A percentile compares a stretch with the other conserved stretches of the same genome.
These are phyloP conservation scores for Cornus florida DNA, from an alignment of 148 eudicot genomes.

Conservation along the genomic window DNA sequence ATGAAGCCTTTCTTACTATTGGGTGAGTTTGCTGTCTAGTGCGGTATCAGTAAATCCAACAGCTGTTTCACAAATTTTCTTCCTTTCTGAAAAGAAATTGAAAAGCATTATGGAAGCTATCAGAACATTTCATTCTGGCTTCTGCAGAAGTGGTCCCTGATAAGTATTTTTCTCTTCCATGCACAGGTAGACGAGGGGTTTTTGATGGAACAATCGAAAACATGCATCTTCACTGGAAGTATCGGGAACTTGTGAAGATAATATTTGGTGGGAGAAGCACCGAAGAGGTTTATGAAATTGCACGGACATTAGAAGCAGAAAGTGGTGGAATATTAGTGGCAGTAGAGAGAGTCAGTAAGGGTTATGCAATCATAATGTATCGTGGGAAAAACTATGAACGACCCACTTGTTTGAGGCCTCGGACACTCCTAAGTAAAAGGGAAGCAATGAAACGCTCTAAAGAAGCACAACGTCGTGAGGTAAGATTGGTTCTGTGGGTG, in stretches of 20 bases:
- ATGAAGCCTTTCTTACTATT: slow-evolving; percentile 89
- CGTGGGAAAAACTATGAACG: slow-evolving; percentile 92
- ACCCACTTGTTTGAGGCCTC: slow-evolving; percentile 81
- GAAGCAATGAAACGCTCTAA: slow-evolving; percentile 82
- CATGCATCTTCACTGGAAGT: slow-evolving; percentile 99
- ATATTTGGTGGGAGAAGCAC: slow-evolving; percentile 69
- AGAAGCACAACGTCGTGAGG: slow-evolving; percentile 87
- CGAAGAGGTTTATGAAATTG: slow-evolving; percentile 61
- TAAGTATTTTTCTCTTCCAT: slow-evolving; percentile 12
- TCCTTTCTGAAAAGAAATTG: not conserved
- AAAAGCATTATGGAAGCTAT: not conserved
- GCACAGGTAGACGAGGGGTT: slow-evolving; percentile 91
- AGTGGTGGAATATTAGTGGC: slow-evolving; percentile 93
- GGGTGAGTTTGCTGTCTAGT: slow-evolving; percentile 51
- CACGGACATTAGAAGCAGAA: slow-evolving; percentile 79
- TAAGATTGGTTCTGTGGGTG: slow-evolving; percentile 15
- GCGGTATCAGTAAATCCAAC: not conserved
- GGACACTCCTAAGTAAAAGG: slow-evolving; percentile 77
- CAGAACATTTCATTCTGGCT: not conserved
- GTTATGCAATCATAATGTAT: slow-evolving; percentile 83
- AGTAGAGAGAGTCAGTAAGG: slow-evolving; percentile 75
- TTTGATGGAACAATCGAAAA: slow-evolving; percentile 99
- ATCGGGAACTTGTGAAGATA: slow-evolving; percentile 94
- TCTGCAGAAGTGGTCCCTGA: not conserved
- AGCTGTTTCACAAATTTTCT: not conserved